These are phyloP conservation scores for Cryptomeria japonica DNA, from an alignment of 75 land plant species.

Conservation along the genomic window DNA sequence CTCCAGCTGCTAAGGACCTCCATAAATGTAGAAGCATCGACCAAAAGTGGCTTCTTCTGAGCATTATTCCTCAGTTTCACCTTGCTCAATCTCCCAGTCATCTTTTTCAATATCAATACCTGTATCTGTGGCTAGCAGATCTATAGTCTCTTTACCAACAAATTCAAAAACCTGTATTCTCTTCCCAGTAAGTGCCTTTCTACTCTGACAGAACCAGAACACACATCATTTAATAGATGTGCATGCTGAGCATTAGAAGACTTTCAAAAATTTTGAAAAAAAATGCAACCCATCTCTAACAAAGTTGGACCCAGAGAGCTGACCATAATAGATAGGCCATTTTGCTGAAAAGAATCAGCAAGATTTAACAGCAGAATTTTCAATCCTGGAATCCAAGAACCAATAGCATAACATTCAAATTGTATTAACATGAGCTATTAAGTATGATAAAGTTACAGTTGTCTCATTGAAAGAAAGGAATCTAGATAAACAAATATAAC, in stretches of 20 bases:
- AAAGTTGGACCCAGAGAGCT: slow-evolving; percentile 77
- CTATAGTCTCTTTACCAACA: slow-evolving; percentile 96
- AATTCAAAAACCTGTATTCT: slow-evolving; percentile 90
- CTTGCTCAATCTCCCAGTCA: slow-evolving; percentile 27
- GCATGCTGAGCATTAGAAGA: background rate
- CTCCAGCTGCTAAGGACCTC: slow-evolving; percentile 98
- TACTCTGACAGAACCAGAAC: slow-evolving; percentile 50
- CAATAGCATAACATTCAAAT: background rate
- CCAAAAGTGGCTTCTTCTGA: slow-evolving; percentile 91
- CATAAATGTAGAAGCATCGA: slow-evolving; percentile 98
- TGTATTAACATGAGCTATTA: background rate
- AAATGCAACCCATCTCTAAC: slow-evolving; percentile 48
- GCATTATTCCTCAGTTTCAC: slow-evolving; percentile 52
- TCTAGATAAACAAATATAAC: background rate
- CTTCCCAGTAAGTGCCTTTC: slow-evolving; percentile 85
- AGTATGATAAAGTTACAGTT: background rate
- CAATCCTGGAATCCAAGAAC: slow-evolving; percentile 52
- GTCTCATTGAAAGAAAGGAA: background rate
- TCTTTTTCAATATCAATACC: slow-evolving; percentile 84
- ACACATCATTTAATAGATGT: slow-evolving; percentile 7
- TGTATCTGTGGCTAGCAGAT: slow-evolving; percentile 81
- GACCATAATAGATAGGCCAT: slow-evolving; percentile 41
- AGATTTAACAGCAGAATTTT: slow-evolving; percentile 73
- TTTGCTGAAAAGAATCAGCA: slow-evolving; percentile 67
- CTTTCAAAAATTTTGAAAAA: too few relatives aligned